Conservation (phyloP, 2,329 filamentous ascomycete species). For the Pseudocercospora crystallina region DNA sequence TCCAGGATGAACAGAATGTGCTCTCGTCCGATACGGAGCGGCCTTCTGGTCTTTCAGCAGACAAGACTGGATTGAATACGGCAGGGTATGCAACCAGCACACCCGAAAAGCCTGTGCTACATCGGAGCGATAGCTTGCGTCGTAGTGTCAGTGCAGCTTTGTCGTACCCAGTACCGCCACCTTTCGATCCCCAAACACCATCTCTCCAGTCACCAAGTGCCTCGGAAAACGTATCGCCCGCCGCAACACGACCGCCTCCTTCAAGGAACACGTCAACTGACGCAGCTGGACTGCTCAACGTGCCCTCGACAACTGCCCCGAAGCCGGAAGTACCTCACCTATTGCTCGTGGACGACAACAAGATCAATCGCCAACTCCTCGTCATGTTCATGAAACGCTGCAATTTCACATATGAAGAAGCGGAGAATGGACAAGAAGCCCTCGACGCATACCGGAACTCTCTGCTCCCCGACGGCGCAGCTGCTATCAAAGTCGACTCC, state of each 20-base stretch:
- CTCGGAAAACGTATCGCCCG: too few species aligned
- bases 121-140: conserved; percentile 1
- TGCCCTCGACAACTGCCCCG: conserved; percentile 2
- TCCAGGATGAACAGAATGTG: background rate
- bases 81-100: background rate
- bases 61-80: background rate
- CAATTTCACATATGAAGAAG: conserved; percentile 42
- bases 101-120: background rate
- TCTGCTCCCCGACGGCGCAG: too few species aligned
- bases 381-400: conserved; percentile 30
- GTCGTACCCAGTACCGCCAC: conserved; percentile 7
- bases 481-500: too few species aligned
- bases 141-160: conserved; percentile 12
- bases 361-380: conserved; percentile 33
- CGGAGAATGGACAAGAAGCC: conserved; percentile 50
- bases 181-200: conserved; percentile 21
- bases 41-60: background rate
- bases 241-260: background rate
- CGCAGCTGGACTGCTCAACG: background rate
- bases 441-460: conserved; percentile 29
- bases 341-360: conserved; percentile 36
- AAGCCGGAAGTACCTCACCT: conserved; percentile 16
- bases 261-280: background rate
- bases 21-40: background rate
- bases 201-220: conserved; percentile 7